A percentile compares a stretch with the other conserved stretches of the same genome.
phyloP scores from a whole-genome alignment of 345 rosid species.

The Citropsis articulata region DNA sequence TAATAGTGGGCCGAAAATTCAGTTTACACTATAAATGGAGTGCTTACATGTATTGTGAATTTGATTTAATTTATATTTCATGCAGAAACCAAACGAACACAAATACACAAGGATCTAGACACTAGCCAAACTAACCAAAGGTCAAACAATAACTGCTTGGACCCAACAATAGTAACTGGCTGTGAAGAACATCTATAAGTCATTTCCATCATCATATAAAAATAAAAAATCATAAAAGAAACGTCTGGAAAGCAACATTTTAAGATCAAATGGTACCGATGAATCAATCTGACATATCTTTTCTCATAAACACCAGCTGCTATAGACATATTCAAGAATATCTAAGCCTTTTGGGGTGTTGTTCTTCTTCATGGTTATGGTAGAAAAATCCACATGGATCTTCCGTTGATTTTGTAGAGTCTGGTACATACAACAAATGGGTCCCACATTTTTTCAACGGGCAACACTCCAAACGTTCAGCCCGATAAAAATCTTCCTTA shows the following conservation, averaged over 20 bases:
- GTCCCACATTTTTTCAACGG: neutral
- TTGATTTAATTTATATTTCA: neutral
- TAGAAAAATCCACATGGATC: no score
- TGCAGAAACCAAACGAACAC: neutral
- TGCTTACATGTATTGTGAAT: neutral
- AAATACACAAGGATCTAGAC: neutral
- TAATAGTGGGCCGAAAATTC: neutral
- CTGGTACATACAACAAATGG: neutral
- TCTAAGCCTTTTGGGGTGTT: no score
- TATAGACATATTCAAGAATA: no score
- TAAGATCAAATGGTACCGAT: no score
- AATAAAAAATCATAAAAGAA: no score
- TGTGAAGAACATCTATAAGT: no score
- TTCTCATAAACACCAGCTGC: no score
- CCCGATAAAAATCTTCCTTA: neutral
- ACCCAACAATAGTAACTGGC: neutral
- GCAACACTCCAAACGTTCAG: neutral
- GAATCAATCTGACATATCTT: no score
- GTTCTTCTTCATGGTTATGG: no score
- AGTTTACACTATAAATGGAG: neutral
- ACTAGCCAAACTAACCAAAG: neutral
- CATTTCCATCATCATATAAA: no score
- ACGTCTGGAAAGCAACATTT: no score
- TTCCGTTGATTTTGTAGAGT: no score
- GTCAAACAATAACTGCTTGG: neutral